Evolutionary conservation across 2,329 filamentous ascomycete genomes (phyloP), one percentile per base, ranked within the genome.

Genomic region (Aotearoamyces nothofagi): DNA sequence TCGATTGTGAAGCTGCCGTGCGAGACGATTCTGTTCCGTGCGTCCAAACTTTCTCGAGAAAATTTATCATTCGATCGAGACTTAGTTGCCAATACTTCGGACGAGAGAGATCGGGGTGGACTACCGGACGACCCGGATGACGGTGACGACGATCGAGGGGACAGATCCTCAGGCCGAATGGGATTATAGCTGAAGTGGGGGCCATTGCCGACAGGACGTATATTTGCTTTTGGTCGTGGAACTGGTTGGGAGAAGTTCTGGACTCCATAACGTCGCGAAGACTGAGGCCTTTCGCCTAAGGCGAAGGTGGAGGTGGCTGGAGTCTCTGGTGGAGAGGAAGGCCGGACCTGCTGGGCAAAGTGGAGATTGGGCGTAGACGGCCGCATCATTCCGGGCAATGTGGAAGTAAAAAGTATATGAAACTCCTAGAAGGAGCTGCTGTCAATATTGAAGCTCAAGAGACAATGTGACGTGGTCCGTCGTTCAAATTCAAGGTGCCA

Each of bases 311-410:
- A 35, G 19, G 51, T 48, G 22, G 55, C 59, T 29, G 60, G 60
- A 22, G 59, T 62, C 27, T 58, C 56, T 22, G 60, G 60, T 37
- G 60, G 60, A 41, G 60, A 63, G 32, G 58, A 55, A 30, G 57
- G 59, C 32, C 55, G 51, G 39, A 50, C 43, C 36, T 51, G 47
- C 33, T 44, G 45, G 37, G 45, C 32, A 31, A 44, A 43, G 22
- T 53, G 52, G 39, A 60, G 50, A 34, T 55, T 54, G 30, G 58
- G 57, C 35, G 57, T 59, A 22, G 54, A 46, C 31, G 55, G 54
- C 38, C 53, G 54, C 44, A 52, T 57, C 33, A 41, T 48, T 36
- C 41, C 41, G 22, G 9, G n/a, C n/a, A n/a, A n/a, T n/a, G n/a
- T n/a, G n/a, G n/a, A n/a, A n/a, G n/a, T n/a, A n/a, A n/a, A n/a